Evolutionary conservation across 257 asterid species (phyloP).

Genomic region (Hygrophila difformis): DNA sequence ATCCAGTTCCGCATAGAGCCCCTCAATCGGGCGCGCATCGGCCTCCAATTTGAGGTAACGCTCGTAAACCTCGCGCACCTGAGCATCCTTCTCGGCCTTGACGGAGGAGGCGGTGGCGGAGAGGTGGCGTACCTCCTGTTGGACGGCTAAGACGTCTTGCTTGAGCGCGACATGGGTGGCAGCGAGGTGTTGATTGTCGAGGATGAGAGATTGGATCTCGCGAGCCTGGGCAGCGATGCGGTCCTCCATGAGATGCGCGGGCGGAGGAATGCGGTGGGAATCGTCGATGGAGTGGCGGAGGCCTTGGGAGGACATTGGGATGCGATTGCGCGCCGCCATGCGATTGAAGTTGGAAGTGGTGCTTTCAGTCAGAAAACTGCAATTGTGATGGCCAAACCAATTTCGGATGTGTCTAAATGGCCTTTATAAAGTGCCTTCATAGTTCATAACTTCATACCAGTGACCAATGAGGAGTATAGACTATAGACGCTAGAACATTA

Average conservation of each 20-base stretch:
- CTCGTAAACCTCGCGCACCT: constrained; percentile 60
- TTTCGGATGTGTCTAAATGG: too few relatives aligned
- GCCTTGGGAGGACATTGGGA: too few relatives aligned
- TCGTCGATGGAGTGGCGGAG: too few relatives aligned
- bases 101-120: constrained; percentile 43
- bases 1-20: constrained; percentile 32
- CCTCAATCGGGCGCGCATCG: constrained; percentile 41
- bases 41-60: constrained; percentile 46
- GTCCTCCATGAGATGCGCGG: constrained; percentile 27
- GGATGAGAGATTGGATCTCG: constrained; percentile 56
- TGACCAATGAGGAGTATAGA: too few relatives aligned
- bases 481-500: too few relatives aligned
- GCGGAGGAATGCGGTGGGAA: neutral
- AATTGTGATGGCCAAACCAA: too few relatives aligned
- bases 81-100: constrained; percentile 64
- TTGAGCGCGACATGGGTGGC: constrained; percentile 57
- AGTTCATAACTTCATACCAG: too few relatives aligned
- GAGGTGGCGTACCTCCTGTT: constrained; percentile 63
- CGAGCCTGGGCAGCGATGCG: constrained; percentile 46
- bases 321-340: too few relatives aligned
- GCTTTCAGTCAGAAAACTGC: too few relatives aligned
- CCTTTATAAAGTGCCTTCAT: too few relatives aligned
- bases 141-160: constrained; percentile 41
- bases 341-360: too few relatives aligned
- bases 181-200: constrained; percentile 76